Base-by-base conservation (phyloP, 495 filamentous ascomycete species). In the Annulohypoxylon nitens region DNA sequence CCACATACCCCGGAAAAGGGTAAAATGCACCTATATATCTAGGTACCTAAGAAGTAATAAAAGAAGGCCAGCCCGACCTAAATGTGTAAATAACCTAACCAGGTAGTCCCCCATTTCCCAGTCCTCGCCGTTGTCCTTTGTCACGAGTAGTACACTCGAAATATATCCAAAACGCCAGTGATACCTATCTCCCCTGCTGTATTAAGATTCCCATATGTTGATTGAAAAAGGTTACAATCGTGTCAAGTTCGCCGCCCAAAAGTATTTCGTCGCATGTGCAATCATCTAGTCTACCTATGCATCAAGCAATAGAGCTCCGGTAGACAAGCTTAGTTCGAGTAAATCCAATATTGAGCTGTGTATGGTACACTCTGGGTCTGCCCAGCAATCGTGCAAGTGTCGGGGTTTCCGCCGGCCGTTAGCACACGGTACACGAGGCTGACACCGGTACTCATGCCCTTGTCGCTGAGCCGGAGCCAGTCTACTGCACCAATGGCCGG, bases 291-390 rank as follows among this genome's bases (percentile, higher is more conserved):
- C 10, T 0, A 39, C 37, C 16, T 63, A 23, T 23, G 20, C 30
- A 16, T n/a, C 14, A 53, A 25, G 14, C 14, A 11, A 34, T 20
- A 34, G 6, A 37, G 6, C n/a, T 4, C 1, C 5, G 12, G 7
- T n/a, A 16, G 8, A 6, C n/a, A 5, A 25, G 12, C 41, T 61
- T 39, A 77, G 51, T 67, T 60, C 41, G 81, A 82, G 74, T 88
- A 93, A 64, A 93, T 88, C 89, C 89, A 93, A 78, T 94, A 94
- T 77, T 88, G 86, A 0, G 92, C 87, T 0, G 90, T 81, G 79
- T 93, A 94, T 10, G 88, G 84, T 4, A 93, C 85, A 66, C 79
- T 85, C 73, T 84, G 76, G 33, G 85, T 76, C 9, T 68, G 72
- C 0, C 81, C 82, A 0, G 70, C 76, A 1, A 79, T 70, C 64